A percentile compares a stretch with the other conserved stretches of the same genome.
Evolutionary conservation across 257 asterid species (phyloP).

Genomic region (Solanum clarkiae): DNA sequence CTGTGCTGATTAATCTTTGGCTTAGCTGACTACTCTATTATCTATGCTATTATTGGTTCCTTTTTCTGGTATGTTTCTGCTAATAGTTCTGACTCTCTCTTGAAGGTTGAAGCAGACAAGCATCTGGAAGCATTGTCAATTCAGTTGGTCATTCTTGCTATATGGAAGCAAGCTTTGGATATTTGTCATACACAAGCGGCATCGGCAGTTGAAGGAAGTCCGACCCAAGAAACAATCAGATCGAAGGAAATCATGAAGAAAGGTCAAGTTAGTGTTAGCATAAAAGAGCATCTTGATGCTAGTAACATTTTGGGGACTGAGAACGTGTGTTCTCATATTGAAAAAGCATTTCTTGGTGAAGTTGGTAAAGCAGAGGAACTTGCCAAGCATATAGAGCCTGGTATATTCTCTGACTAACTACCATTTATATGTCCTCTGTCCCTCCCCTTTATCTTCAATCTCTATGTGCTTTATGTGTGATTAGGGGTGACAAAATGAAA

Average conservation of each 20-base stretch:
- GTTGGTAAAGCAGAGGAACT: conserved; percentile 79
- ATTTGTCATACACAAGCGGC: conserved; percentile 76
- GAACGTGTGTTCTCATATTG: conserved; percentile 41
- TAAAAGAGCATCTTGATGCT: conserved; percentile 25
- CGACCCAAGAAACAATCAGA: conserved; percentile 28
- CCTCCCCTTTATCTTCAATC: background rate
- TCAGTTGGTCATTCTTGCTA: conserved; percentile 82
- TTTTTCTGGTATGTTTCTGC: background rate
- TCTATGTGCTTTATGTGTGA: background rate
- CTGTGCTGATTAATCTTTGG: background rate
- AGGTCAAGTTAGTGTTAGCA: conserved; percentile 14
- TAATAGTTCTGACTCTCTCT: conserved; percentile 1
- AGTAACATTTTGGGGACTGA: conserved; percentile 18
- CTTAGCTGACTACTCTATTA: background rate
- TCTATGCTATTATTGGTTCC: background rate
- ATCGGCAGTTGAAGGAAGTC: conserved; percentile 62
- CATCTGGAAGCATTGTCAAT: conserved; percentile 75
- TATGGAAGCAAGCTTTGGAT: conserved; percentile 84
- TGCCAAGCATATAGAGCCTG: conserved; percentile 53
- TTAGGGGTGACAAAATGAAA: too few relatives aligned
- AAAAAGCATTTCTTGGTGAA: conserved; percentile 66
- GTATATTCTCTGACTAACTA: conserved; percentile 23
- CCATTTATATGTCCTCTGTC: background rate
- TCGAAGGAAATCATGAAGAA: conserved; percentile 26
- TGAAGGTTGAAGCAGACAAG: conserved; percentile 46